These are phyloP conservation scores for Teratosphaeriaceae sp. DNA, from an alignment of 2,329 filamentous ascomycete species.

Conservation along the genomic window DNA sequence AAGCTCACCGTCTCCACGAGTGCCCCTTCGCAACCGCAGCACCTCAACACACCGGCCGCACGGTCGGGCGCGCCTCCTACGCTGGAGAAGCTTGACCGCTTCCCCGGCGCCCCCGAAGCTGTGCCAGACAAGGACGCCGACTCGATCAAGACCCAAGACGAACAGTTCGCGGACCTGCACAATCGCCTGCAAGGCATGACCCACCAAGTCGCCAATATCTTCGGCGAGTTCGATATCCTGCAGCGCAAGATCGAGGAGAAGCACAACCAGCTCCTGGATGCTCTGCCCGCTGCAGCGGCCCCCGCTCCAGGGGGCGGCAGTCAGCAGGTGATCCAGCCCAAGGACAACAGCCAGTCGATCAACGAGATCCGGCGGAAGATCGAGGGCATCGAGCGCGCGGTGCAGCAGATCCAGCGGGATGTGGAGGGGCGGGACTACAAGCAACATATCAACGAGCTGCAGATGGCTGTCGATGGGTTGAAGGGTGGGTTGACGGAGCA, in stretches of 20 bases:
- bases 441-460: constrained; percentile 47
- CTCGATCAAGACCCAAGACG: constrained; percentile 37
- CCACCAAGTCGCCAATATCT: constrained; percentile 60
- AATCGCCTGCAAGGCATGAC: constrained; percentile 70
- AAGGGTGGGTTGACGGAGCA: constrained; percentile 47
- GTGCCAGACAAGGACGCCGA: constrained; percentile 30
- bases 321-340: neutral
- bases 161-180: constrained; percentile 79
- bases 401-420: constrained; percentile 47
- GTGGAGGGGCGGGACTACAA: constrained; percentile 53
- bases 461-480: constrained; percentile 40
- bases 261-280: constrained; percentile 44
- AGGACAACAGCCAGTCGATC: constrained; percentile 4
- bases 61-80: neutral
- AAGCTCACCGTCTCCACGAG: constrained; percentile 63
- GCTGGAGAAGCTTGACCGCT: constrained; percentile 26
- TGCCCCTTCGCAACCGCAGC: constrained; percentile 24
- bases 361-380: constrained; percentile 8
- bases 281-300: neutral
- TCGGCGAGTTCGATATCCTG: constrained; percentile 49
- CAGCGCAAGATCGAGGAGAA: constrained; percentile 49
- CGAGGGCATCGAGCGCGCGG: constrained; percentile 44
- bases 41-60: constrained; percentile 14
- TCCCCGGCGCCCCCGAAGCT: constrained; percentile 37
- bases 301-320: constrained; percentile 10